phyloP scores from a whole-genome alignment of 768 basidiomycete genomes.

The Pilatotrama ljubarskyi region DNA sequence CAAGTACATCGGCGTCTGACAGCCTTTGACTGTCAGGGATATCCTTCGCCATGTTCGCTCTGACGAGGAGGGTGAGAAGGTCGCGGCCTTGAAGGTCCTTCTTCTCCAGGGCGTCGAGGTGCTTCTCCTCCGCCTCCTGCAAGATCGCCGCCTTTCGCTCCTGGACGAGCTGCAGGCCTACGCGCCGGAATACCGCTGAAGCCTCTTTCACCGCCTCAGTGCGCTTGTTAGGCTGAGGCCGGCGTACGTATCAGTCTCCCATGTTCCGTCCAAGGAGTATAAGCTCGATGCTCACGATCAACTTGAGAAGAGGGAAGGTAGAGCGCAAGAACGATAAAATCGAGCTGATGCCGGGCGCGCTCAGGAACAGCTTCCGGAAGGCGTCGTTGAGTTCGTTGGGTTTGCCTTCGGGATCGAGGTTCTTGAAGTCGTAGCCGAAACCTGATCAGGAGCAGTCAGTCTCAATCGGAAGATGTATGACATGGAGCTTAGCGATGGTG shows the following conservation, averaged over 20 bases:
- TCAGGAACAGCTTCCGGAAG: constrained; percentile 27
- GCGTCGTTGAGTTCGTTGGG: constrained; percentile 34
- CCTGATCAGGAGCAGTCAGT: constrained; percentile 21
- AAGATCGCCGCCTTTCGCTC: constrained; percentile 23
- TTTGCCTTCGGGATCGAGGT: constrained; percentile 27
- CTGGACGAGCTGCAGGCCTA: constrained; percentile 31
- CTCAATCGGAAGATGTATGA: not conserved
- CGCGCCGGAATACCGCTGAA: constrained; percentile 23
- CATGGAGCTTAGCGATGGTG: not conserved
- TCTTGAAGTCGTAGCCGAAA: constrained; percentile 37
- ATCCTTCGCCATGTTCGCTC: constrained; percentile 66
- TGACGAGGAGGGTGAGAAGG: constrained; percentile 58
- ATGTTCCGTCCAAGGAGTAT: too few relatives aligned
- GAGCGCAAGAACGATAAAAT: not conserved
- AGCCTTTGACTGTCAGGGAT: constrained; percentile 53
- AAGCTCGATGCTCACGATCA: constrained; percentile 10
- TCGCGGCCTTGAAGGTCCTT: constrained; percentile 44
- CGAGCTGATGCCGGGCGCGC: not conserved
- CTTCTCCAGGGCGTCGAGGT: constrained; percentile 35
- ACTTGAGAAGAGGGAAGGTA: constrained; percentile 24
- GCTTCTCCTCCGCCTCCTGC: constrained; percentile 18
- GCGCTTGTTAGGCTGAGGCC: constrained; percentile 1
- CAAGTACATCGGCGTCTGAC: constrained; percentile 62
- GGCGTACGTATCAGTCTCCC: not conserved
- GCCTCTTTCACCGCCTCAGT: constrained; percentile 5